Conservation (phyloP, 2,329 filamentous ascomycete genomes). For the Tolypocladium album region DNA sequence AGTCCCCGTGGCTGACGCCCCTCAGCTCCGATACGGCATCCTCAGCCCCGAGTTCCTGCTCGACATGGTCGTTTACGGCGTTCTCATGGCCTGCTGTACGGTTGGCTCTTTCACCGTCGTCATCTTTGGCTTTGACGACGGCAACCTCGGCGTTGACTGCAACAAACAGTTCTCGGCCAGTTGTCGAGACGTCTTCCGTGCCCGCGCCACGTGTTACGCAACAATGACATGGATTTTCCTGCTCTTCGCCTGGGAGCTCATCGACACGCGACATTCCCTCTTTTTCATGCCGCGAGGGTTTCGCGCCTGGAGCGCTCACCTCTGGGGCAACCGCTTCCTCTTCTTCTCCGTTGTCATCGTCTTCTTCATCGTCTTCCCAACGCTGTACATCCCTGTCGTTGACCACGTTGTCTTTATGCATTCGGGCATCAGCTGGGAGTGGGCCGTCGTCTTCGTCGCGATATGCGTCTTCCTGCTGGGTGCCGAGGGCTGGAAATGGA, state of each 20-base stretch:
- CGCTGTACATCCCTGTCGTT: slow-evolving; percentile 47
- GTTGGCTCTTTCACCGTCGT: slow-evolving; percentile 41
- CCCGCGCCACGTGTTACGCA: slow-evolving; percentile 63
- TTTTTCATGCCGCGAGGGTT: slow-evolving; percentile 61
- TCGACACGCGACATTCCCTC: slow-evolving; percentile 58
- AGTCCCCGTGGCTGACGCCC: not conserved
- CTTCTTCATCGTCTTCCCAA: slow-evolving; percentile 33
- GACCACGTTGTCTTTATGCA: slow-evolving; percentile 48
- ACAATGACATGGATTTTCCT: slow-evolving; percentile 64
- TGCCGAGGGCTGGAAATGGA: slow-evolving; percentile 47
- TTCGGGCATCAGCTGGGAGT: slow-evolving; percentile 48
- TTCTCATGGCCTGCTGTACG: slow-evolving; percentile 55
- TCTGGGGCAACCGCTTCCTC: slow-evolving; percentile 62
- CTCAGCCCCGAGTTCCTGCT: slow-evolving; percentile 55
- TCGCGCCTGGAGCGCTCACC: slow-evolving; percentile 54
- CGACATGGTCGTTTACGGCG: slow-evolving; percentile 56
- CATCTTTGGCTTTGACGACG: slow-evolving; percentile 36
- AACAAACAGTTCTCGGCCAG: slow-evolving; percentile 41
- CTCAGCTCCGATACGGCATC: slow-evolving; percentile 37
- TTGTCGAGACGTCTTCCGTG: slow-evolving; percentile 55
- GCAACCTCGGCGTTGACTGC: slow-evolving; percentile 45
- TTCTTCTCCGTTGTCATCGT: slow-evolving; percentile 47
- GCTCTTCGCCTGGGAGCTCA: slow-evolving; percentile 68
- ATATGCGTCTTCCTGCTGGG: slow-evolving; percentile 45
- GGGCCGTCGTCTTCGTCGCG: slow-evolving; percentile 47